Base-by-base conservation (phyloP, 805 yeast genomes). In the Nakazawaea pomicola region DNA sequence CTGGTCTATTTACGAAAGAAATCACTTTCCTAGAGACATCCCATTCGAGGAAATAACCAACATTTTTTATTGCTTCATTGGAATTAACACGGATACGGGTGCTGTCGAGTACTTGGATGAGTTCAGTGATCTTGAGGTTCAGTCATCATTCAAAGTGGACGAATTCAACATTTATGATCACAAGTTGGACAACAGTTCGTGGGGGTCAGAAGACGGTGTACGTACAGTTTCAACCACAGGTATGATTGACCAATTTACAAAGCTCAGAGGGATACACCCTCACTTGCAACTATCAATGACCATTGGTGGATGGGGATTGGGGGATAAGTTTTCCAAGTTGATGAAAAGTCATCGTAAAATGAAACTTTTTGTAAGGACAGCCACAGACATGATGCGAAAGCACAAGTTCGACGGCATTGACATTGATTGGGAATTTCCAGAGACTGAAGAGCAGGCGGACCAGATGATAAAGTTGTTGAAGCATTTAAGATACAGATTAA, bases 351-450 rank as follows among this genome's bases (percentile, higher is more conserved):
- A 34, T 1, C 12, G 24, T 2, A 58, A 60, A 17, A 46, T 80
- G 6, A 53, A 56, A 1, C 55, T 32, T 0, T 86, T 90, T 56
- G 72, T 78, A 2, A 38, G 53, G 1, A 67, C 82, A 0, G 63
- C 79, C 1, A 64, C 75, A 0, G 56, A 60, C 0, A 58, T 74
- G 18, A 65, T 87, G 56, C 42, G 58, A 2, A 60, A 68, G 33
- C 74, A 76, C 54, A 81, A 83, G 0, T 80, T 93, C 53, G 97
- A 93, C 57, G 98, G 99, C 0, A 64, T 91, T 34, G 98, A 93
- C 58, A 63, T 91, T 21, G 99, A 91, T 61, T 91, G 96, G 96
- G 99, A 91, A 60, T 91, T 80, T 53, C 96, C 96, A 0, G 55
- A 59, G 6, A 66, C 57, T 31, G 52, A 55, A 3, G 53, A 56